Evolutionary conservation across 2,329 filamentous ascomycete species (phyloP).

Genomic region (Talaromyces verruculosus): DNA sequence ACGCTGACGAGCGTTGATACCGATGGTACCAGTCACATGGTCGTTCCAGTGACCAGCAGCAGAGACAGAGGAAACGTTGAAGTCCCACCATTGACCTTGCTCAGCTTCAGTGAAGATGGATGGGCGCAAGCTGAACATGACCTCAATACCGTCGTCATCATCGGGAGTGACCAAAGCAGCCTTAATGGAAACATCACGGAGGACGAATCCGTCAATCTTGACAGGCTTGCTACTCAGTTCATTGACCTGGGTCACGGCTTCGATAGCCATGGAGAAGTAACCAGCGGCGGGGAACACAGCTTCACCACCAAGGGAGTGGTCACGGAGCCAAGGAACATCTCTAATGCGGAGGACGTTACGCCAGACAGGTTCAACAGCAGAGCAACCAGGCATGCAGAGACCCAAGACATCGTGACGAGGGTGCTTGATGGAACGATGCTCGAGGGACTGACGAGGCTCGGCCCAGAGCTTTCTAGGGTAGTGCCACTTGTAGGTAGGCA

Average conservation of each 20-base stretch:
- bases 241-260: conserved; percentile 5
- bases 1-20: not conserved
- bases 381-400: conserved; percentile 1
- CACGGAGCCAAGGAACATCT: conserved; percentile 16
- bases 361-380: conserved; percentile 2
- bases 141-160: conserved; percentile 8
- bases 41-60: conserved; percentile 4
- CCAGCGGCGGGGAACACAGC: conserved; percentile 13
- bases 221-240: not conserved
- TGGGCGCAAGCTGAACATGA: conserved; percentile 2
- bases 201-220: not conserved
- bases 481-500: conserved; percentile 16
- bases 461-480: conserved; percentile 15
- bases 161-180: conserved; percentile 7
- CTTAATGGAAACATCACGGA: conserved; percentile 23
- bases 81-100: conserved; percentile 4
- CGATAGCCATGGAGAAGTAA: conserved; percentile 12
- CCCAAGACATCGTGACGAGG: conserved; percentile 15
- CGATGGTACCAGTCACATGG: conserved; percentile 3
- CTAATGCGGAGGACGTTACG: conserved; percentile 15
- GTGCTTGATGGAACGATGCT: not conserved
- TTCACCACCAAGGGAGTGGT: conserved; percentile 21
- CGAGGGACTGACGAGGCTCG: conserved; percentile 7
- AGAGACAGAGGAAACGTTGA: not conserved
- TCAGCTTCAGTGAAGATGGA: not conserved